Evolutionary conservation across 495 filamentous ascomycete species (phyloP).

Genomic region (Penicillium parvum): DNA sequence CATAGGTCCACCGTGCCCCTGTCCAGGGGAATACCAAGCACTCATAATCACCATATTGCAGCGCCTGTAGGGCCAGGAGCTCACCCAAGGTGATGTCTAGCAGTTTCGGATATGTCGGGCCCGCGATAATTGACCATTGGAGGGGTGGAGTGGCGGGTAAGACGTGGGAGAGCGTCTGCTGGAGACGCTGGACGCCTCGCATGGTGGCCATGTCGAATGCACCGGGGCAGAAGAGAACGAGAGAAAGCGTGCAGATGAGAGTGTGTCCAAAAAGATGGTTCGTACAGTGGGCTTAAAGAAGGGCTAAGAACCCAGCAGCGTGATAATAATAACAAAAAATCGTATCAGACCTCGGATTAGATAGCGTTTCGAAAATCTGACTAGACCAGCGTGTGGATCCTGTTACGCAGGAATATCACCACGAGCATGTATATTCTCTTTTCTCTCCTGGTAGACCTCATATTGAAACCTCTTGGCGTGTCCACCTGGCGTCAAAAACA

Average conservation of each 20-base stretch:
- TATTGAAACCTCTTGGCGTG: neutral
- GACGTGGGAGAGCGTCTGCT: slow-evolving; percentile 38
- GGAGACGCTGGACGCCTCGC: slow-evolving; percentile 31
- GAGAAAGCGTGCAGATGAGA: neutral
- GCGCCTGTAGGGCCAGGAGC: slow-evolving; percentile 56
- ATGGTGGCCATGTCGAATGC: slow-evolving; percentile 22
- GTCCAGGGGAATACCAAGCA: slow-evolving; percentile 64
- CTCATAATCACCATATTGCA: slow-evolving; percentile 55
- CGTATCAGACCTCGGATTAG: no score
- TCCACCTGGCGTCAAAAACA: neutral
- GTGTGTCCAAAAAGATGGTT: neutral
- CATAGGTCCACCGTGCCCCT: slow-evolving; percentile 62
- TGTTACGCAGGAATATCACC: no score
- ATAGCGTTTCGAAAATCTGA: no score
- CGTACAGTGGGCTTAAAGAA: no score
- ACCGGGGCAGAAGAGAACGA: neutral
- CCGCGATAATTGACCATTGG: slow-evolving; percentile 51
- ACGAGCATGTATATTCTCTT: no score
- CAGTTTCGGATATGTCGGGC: slow-evolving; percentile 55
- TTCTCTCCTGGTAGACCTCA: no score
- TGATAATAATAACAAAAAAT: no score
- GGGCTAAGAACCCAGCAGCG: no score
- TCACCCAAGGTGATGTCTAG: slow-evolving; percentile 59
- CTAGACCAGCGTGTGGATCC: no score
- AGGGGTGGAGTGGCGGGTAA: slow-evolving; percentile 15